Base-by-base conservation (phyloP, 2,329 filamentous ascomycete genomes). In the Periconia macrospinosa region DNA sequence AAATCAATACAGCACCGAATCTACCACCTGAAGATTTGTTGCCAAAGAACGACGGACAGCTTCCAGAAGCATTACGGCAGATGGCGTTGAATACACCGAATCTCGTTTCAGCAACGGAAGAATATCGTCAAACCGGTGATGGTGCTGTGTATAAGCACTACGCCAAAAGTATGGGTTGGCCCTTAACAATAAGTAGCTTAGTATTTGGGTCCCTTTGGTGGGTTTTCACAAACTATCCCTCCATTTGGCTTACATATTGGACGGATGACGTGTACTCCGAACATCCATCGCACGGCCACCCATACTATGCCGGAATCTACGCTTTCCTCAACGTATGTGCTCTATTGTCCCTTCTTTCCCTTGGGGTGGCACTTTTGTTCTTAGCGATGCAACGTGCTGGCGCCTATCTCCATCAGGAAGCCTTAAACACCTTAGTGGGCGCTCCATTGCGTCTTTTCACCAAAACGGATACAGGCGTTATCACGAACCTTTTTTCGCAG, bases 381-480 rank as follows among this genome's bases (percentile, higher is more conserved):
- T 69, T 75, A 45, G 60, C 48, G 10, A 37, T 58, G 5, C 58
- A 58, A 44, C 44, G 46, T 44, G 54, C 53, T 13, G 79, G 77
- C 3, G 72, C 73, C 46, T 73, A 61, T 42, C 75, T 83, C 50
- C 80, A 83, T 53, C 66, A 65, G 23, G 71, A 65, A 18, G 65
- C 81, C 1, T 65, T 82, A 11, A 62, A 69, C 2, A 62, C 57
- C 2, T 18, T 62, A 3, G 40, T 61, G 5, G 19, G 41, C 33
- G 55, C 56, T 23, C 58, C 58, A 14, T 41, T 63, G 2, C 14
- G 13, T 1, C 56, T 63, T 41, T 59, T 63, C n/a, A 56, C 50
- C 6, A 50, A 33, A 3, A 62, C 57, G 2, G 61, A 63, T 43
- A 57, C 54, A 2, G 59, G 61, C 6, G 41, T 56, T 19, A 30